A percentile compares a stretch with the other conserved stretches of the same genome.
These are phyloP conservation scores for Paragyromitra xinjiangensis DNA, from an alignment of 495 filamentous ascomycete species.

Conservation along the genomic window DNA sequence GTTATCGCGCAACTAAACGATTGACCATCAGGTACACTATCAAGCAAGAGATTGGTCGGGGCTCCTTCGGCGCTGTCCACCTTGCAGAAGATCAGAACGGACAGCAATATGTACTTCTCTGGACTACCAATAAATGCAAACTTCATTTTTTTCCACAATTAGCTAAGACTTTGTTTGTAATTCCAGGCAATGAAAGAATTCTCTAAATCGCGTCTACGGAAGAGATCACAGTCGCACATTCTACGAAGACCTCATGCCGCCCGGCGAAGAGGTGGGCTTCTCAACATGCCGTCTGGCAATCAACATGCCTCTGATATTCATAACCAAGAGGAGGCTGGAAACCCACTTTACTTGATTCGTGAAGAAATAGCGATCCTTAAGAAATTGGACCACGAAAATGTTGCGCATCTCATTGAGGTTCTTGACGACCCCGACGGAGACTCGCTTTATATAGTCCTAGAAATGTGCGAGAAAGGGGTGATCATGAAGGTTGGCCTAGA, in stretches of 20 bases:
- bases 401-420: conserved; percentile 92
- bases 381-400: conserved; percentile 91
- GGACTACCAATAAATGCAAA: background rate
- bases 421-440: conserved; percentile 95
- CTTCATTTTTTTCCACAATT: conserved; percentile 2
- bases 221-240: conserved; percentile 90
- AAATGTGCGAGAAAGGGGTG: conserved; percentile 98
- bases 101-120: conserved; percentile 79
- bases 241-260: conserved; percentile 72
- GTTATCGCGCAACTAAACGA: conserved; percentile 32
- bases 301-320: conserved; percentile 60
- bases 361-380: conserved; percentile 99
- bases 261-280: conserved; percentile 62
- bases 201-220: conserved; percentile 90
- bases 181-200: conserved; percentile 93
- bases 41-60: conserved; percentile 92
- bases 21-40: conserved; percentile 76
- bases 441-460: conserved; percentile 96
- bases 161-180: conserved; percentile 1
- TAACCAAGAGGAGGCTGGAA: conserved; percentile 69
- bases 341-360: conserved; percentile 86
- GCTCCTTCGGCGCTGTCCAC: conserved; percentile 95
- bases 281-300: conserved; percentile 34
- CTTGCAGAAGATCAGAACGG: conserved; percentile 90
- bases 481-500: conserved; percentile 96